A percentile compares a stretch with the other conserved stretches of the same genome.
Conservation (phyloP, 495 filamentous ascomycete species). For the Pyrenopolyporus hunteri region DNA sequence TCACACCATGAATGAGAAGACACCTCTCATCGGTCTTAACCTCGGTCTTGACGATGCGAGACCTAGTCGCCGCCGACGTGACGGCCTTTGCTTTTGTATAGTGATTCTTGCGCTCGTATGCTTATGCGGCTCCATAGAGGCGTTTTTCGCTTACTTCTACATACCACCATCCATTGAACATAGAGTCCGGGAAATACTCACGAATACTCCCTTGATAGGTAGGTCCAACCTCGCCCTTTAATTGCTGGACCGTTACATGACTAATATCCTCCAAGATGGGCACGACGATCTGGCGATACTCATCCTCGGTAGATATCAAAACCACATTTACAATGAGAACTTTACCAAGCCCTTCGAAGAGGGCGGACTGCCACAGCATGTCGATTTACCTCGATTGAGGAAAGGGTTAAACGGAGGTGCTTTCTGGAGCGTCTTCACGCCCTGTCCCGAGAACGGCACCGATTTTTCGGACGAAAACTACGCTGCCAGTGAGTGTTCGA, state of each 20-base stretch:
- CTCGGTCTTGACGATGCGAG: background rate
- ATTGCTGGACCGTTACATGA: conserved; percentile 8
- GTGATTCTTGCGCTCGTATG: too few species aligned
- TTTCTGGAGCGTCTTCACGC: conserved; percentile 90
- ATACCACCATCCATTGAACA: conserved; percentile 62
- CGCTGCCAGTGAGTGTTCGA: conserved; percentile 42
- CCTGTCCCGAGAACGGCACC: conserved; percentile 71
- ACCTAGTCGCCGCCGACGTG: too few species aligned
- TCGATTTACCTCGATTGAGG: conserved; percentile 74
- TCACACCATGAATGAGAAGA: conserved; percentile 26
- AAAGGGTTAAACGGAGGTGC: conserved; percentile 70
- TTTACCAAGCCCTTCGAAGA: conserved; percentile 74
- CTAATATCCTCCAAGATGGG: conserved; percentile 66
- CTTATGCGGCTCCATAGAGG: too few species aligned
- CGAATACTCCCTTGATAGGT: conserved; percentile 82
- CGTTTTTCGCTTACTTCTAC: conserved; percentile 27
- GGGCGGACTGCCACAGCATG: conserved; percentile 71
- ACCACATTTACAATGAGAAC: conserved; percentile 75
- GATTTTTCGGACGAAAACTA: conserved; percentile 81
- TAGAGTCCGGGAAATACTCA: conserved; percentile 72
- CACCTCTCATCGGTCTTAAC: too few species aligned
- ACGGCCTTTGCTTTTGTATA: too few species aligned
- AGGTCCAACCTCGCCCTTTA: conserved; percentile 21
- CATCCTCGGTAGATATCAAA: conserved; percentile 69
- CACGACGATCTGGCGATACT: conserved; percentile 87